Base-by-base conservation (phyloP, 768 basidiomycete genomes). In the Paxillus involutus region DNA sequence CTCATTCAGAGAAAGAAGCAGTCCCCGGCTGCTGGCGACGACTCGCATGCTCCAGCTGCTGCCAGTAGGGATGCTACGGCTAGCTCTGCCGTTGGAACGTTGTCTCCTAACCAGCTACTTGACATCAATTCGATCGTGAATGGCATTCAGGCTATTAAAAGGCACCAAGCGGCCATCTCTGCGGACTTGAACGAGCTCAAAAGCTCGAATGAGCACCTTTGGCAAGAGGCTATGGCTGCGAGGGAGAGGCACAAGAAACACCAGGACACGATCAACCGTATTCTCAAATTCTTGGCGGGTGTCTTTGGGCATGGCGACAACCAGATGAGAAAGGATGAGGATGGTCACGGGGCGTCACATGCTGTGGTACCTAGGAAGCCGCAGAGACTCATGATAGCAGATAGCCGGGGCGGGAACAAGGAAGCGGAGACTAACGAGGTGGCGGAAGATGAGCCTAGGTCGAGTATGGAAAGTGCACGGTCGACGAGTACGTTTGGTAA, bases 261-360 rank as follows among this genome's bases (percentile, higher is more conserved):
- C 59, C 89, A 97, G 65, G 94, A 98, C 68, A 97, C 94, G 19
- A 94, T 98, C 67, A 94, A 97, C 64, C 77, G 91, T 51, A 98
- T 99, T 56, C 81, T 99, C 58, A 89, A 93, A 56, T 98, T 99
- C 72, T 73, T 99, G 51, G 95, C 95, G 10, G 87, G 92, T 12
- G 88, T 98, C 3, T 98, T 98, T 73, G 88, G 89, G 12, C 80
- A 78, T 50, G 61, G 66, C 0, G 74, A 75, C 1, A 75, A 71
- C 44, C 69, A 75, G 54, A 76, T 69, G 48, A 68, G 63, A 42
- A 68, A 63, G 43, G 70, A 67, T 47, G 69, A 71, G 41, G 70
- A 63, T 39, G 59, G 60, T 30, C 64, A 69, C 36, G 63, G 71
- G 14, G 55, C 72, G 11, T 62, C 74, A 6, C 72, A 72, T 35